Percentiles rank a stretch among this genome's conserved stretches.
phyloP scores from a whole-genome alignment of 2,329 filamentous ascomycete genomes.

The Lasiodiplodia citricola region DNA sequence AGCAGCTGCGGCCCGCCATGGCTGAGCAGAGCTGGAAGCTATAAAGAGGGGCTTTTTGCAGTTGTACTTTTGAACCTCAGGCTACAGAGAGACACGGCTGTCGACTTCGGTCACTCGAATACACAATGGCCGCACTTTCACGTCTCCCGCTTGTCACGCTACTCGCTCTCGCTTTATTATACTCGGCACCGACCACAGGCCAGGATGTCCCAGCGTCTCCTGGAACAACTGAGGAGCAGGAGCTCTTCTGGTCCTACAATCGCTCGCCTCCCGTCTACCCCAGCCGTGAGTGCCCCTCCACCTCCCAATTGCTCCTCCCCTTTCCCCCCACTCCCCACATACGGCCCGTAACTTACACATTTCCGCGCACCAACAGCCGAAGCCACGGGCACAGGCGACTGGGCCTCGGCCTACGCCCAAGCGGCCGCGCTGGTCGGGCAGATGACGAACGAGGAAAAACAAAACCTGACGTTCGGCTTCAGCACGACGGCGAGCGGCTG shows the following conservation, averaged over 20 bases:
- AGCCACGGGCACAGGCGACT: constrained; percentile 30
- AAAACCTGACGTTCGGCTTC: constrained; percentile 43
- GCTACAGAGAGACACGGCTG: neutral
- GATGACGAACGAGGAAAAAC: constrained; percentile 48
- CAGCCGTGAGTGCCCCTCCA: neutral
- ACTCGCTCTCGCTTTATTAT: neutral
- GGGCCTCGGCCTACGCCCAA: constrained; percentile 48
- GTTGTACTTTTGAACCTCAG: neutral
- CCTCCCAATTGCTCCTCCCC: neutral
- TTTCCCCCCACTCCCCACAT: neutral
- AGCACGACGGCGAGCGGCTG: constrained; percentile 33
- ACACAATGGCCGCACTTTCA: neutral
- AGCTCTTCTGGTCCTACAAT: constrained; percentile 11
- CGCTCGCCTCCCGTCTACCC: constrained; percentile 10
- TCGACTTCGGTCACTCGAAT: neutral
- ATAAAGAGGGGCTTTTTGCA: neutral
- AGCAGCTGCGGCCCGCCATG: neutral
- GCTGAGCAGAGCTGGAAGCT: neutral
- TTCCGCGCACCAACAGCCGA: neutral
- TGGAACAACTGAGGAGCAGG: neutral
- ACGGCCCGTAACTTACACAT: neutral
- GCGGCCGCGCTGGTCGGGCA: constrained; percentile 46
- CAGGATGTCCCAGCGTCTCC: constrained; percentile 5
- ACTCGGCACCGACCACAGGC: neutral
- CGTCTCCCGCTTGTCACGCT: neutral